Conservation (phyloP, 2,329 filamentous ascomycete species). For the Hypoxylon sp. region DNA sequence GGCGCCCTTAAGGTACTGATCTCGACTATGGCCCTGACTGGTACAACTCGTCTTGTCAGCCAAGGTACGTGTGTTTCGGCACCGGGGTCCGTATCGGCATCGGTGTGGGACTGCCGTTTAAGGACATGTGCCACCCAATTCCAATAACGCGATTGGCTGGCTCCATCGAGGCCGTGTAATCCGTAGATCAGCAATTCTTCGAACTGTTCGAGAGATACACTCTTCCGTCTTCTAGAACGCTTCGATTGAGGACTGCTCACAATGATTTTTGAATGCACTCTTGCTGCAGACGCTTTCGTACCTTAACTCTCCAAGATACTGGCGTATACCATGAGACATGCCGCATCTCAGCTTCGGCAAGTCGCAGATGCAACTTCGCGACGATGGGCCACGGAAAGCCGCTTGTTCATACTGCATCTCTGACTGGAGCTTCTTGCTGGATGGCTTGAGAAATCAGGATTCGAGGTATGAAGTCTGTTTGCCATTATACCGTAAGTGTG, state of each 20-base stretch:
- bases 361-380: slow-evolving; percentile 21
- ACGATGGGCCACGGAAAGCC: background rate
- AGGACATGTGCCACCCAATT: background rate
- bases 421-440: background rate
- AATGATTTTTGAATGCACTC: too few relatives aligned
- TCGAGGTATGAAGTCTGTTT: background rate
- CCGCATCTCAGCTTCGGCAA: slow-evolving; percentile 21
- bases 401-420: background rate
- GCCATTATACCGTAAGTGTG: too few relatives aligned
- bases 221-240: too few relatives aligned
- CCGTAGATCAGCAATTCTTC: background rate
- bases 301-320: too few relatives aligned
- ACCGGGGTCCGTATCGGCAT: slow-evolving; percentile 1
- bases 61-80: background rate
- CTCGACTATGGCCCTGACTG: too few relatives aligned
- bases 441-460: background rate
- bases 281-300: too few relatives aligned
- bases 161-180: background rate
- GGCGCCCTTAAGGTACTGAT: too few relatives aligned
- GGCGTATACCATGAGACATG: too few relatives aligned
- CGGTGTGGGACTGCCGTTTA: slow-evolving; percentile 10
- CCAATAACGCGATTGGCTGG: background rate
- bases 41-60: background rate
- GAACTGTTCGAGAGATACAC: background rate
- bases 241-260: too few relatives aligned